Percentiles rank a stretch among this genome's conserved stretches.
Evolutionary conservation across 2,329 filamentous ascomycete genomes (phyloP).

Genomic region (Cladobotryum protrusum): DNA sequence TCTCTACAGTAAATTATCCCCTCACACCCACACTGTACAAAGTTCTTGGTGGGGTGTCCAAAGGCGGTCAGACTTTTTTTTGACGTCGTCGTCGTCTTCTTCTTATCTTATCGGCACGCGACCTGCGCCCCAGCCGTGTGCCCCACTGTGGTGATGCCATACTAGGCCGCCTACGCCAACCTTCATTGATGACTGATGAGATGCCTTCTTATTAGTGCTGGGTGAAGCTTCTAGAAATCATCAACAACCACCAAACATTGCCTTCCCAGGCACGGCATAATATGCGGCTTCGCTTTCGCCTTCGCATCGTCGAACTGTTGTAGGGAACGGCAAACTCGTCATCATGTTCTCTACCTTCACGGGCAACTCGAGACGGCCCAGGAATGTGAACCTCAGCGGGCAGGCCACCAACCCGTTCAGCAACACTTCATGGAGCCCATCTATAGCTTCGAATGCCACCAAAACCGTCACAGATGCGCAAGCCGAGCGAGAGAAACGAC

Average conservation of each 20-base stretch:
- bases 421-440: slow-evolving; percentile 51
- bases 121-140: not conserved
- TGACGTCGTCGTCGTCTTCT: not conserved
- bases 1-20: no score
- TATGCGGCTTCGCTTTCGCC: slow-evolving; percentile 1
- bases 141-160: slow-evolving; percentile 12
- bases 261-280: not conserved
- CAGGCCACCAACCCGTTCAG: slow-evolving; percentile 76
- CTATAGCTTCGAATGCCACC: slow-evolving; percentile 58
- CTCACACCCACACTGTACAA: not conserved
- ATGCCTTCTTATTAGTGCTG: not conserved
- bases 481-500: slow-evolving; percentile 73
- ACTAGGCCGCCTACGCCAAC: slow-evolving; percentile 2
- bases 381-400: slow-evolving; percentile 91
- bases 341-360: slow-evolving; percentile 90
- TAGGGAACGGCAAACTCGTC: slow-evolving; percentile 7
- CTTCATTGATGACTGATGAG: slow-evolving; percentile 10
- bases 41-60: not conserved
- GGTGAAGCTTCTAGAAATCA: slow-evolving; percentile 15
- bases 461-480: slow-evolving; percentile 80
- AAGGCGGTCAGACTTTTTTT: slow-evolving; percentile 13
- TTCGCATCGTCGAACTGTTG: not conserved
- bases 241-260: not conserved
- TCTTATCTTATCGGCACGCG: slow-evolving; percentile 16
- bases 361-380: slow-evolving; percentile 73